A percentile compares a stretch with the other conserved stretches of the same genome.
Conservation (phyloP, 352 stramenopile genomes). For the Thraustotheca clavata region DNA sequence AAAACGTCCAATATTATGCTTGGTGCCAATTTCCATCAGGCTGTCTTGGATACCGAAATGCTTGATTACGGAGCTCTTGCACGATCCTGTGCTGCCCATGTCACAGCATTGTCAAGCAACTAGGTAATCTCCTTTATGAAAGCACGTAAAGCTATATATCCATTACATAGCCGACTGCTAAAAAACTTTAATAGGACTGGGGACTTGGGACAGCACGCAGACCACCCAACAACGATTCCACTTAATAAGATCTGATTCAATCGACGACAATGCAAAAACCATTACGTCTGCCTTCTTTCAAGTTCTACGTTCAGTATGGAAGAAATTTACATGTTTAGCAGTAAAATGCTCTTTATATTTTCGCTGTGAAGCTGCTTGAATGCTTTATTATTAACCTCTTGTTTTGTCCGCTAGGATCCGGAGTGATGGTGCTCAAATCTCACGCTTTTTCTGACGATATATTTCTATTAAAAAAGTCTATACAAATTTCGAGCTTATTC, state of each 20-base stretch:
- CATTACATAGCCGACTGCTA: no score
- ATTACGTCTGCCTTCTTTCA: background rate
- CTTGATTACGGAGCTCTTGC: constrained; percentile 45
- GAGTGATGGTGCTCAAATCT: background rate
- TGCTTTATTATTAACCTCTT: no score
- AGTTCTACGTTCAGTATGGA: background rate
- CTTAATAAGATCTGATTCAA: constrained; percentile 8
- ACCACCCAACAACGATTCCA: no score
- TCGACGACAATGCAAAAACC: background rate
- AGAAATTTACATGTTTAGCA: no score
- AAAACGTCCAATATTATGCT: constrained; percentile 46
- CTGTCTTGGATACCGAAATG: constrained; percentile 45
- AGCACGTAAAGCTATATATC: background rate
- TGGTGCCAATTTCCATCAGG: constrained; percentile 40
- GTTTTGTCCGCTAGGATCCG: no score
- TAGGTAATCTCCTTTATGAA: background rate
- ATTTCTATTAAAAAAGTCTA: background rate
- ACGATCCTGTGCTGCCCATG: constrained; percentile 49
- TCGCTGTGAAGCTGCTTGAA: no score
- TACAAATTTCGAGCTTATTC: background rate
- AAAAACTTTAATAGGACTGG: no score
- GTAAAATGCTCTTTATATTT: no score
- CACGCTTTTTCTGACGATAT: background rate
- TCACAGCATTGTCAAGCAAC: constrained; percentile 31
- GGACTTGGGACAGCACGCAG: no score